Conservation (phyloP, 2,329 filamentous ascomycete genomes). For the Beauveria sp. region DNA sequence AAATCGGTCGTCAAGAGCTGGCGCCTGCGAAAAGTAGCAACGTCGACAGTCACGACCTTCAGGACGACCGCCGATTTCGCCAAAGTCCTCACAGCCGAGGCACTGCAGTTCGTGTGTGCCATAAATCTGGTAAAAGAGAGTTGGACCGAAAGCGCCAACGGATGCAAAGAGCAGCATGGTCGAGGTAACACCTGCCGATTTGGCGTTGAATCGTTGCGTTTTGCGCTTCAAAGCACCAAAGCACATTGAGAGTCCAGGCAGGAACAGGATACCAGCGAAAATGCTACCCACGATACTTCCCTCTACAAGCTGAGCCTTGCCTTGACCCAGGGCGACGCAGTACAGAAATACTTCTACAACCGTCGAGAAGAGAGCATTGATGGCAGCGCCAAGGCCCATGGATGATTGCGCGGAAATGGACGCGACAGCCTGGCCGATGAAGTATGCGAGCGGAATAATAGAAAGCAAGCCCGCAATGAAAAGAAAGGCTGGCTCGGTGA, state of each 20-base stretch:
- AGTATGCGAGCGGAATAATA: slow-evolving; percentile 94
- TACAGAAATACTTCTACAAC: slow-evolving; percentile 97
- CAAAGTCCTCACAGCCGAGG: slow-evolving; percentile 49
- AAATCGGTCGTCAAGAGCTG: slow-evolving; percentile 78
- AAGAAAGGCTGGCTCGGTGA: slow-evolving; percentile 79
- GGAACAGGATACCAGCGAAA: slow-evolving; percentile 89
- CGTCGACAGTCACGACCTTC: slow-evolving; percentile 71
- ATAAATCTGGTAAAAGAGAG: slow-evolving; percentile 97
- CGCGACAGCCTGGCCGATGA: slow-evolving; percentile 95
- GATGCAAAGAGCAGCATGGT: slow-evolving; percentile 97
- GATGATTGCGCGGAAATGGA: slow-evolving; percentile 98
- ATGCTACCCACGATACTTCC: slow-evolving; percentile 97
- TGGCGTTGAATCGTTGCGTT: slow-evolving; percentile 96
- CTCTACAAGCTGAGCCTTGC: slow-evolving; percentile 88
- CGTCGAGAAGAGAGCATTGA: slow-evolving; percentile 98
- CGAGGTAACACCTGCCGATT: slow-evolving; percentile 90
- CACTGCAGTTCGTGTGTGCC: slow-evolving; percentile 95
- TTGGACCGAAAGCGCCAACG: slow-evolving; percentile 90
- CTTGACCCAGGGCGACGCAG: slow-evolving; percentile 85
- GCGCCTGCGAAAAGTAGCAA: slow-evolving; percentile 87
- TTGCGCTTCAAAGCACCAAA: slow-evolving; percentile 97
- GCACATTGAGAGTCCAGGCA: slow-evolving; percentile 96
- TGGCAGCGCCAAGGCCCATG: slow-evolving; percentile 93
- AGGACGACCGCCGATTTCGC: slow-evolving; percentile 27
- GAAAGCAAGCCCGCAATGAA: slow-evolving; percentile 80